A percentile compares a stretch with the other conserved stretches of the same genome.
Conservation (phyloP, 257 asterid genomes). For the Salvia splendens region DNA sequence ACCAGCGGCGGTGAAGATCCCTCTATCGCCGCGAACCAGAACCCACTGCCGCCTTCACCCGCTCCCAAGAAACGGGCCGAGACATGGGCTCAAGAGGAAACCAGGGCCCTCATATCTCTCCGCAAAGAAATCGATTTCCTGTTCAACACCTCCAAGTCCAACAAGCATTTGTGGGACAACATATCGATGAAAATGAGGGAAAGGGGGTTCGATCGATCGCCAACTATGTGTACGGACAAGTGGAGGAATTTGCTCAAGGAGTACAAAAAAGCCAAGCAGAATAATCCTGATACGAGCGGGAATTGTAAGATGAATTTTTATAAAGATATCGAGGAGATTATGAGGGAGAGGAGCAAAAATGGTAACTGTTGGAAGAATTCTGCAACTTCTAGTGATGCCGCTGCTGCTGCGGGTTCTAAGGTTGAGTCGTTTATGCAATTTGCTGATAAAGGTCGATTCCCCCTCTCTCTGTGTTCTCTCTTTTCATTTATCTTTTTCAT, state of each 20-base stretch:
- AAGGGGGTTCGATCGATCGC: conserved; percentile 86
- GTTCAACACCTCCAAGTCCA: conserved; percentile 84
- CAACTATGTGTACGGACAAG: conserved; percentile 93
- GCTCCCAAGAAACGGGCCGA: conserved; percentile 87
- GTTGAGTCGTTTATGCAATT: conserved; percentile 84
- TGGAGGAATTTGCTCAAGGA: conserved; percentile 94
- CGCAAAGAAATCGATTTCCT: conserved; percentile 69
- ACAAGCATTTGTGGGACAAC: conserved; percentile 85
- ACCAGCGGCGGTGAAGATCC: conserved; percentile 41
- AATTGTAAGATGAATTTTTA: conserved; percentile 61
- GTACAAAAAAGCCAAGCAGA: conserved; percentile 77
- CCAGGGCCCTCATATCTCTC: conserved; percentile 61
- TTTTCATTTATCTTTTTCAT: neutral
- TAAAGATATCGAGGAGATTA: conserved; percentile 76
- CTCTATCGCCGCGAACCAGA: conserved; percentile 35
- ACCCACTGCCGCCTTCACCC: conserved; percentile 33
- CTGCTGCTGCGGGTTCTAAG: conserved; percentile 41
- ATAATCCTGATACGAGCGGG: conserved; percentile 45
- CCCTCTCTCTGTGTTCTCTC: neutral
- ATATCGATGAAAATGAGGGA: conserved; percentile 86
- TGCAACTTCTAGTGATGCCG: conserved; percentile 32
- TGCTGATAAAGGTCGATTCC: conserved; percentile 66
- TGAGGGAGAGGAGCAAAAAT: conserved; percentile 59
- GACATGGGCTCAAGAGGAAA: conserved; percentile 92
- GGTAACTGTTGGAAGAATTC: conserved; percentile 51